Conservation (phyloP, 163 green algal species). For the Scenedesmus sp. region DNA sequence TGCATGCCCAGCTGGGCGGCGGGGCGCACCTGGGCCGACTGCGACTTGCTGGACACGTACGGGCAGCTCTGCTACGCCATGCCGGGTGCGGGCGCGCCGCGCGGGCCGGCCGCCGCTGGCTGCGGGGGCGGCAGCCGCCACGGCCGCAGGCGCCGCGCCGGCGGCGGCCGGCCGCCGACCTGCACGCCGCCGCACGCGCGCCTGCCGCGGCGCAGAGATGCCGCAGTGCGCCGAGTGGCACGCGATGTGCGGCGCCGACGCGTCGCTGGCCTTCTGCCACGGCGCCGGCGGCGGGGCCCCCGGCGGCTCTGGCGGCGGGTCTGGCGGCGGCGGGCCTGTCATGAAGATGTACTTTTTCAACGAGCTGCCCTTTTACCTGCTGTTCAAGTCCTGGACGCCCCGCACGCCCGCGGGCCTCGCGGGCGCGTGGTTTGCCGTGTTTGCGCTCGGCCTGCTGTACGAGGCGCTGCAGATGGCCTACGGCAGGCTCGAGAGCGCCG, state of each 20-base stretch:
- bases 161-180: neutral
- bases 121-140: no score
- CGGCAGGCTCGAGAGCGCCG: slow-evolving; percentile 4
- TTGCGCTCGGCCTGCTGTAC: slow-evolving; percentile 38
- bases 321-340: slow-evolving; percentile 17
- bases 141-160: neutral
- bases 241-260: slow-evolving; percentile 34
- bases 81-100: neutral
- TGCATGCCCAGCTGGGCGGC: slow-evolving; percentile 45
- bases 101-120: neutral
- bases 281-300: neutral
- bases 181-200: neutral
- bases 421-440: slow-evolving; percentile 45
- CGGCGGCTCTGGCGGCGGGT: slow-evolving; percentile 10
- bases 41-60: slow-evolving; percentile 41
- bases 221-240: slow-evolving; percentile 36
- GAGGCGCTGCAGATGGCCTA: slow-evolving; percentile 46
- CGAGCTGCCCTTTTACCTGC: slow-evolving; percentile 46
- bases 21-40: slow-evolving; percentile 34
- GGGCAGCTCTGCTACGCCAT: slow-evolving; percentile 20
- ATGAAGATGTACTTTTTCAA: slow-evolving; percentile 56
- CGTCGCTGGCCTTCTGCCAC: slow-evolving; percentile 22
- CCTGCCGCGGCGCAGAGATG: slow-evolving; percentile 39
- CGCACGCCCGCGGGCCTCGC: neutral
- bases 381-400: slow-evolving; percentile 51